phyloP scores from a whole-genome alignment of 2,329 filamentous ascomycete species.

The Diaporthe ilicicola region DNA sequence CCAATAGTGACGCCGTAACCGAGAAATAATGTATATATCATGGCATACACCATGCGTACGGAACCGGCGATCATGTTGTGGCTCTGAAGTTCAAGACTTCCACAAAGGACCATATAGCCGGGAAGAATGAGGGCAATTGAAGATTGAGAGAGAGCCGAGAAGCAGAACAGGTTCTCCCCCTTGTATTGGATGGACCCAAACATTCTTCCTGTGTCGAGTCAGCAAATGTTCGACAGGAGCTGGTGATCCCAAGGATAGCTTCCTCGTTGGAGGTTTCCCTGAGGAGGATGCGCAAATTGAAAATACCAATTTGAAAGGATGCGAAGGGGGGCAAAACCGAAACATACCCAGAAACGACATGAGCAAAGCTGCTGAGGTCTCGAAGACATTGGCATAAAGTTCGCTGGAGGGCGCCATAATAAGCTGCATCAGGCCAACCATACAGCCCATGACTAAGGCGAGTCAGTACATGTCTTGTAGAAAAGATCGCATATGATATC shows the following conservation, averaged over 20 bases:
- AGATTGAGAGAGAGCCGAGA: constrained; percentile 76
- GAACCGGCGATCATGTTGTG: constrained; percentile 75
- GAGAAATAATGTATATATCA: constrained; percentile 77
- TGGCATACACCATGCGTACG: constrained; percentile 77
- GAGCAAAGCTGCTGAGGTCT: constrained; percentile 62
- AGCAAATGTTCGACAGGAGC: background rate
- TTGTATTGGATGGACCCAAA: constrained; percentile 69
- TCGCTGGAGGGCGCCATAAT: constrained; percentile 75
- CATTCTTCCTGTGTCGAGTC: constrained; percentile 56
- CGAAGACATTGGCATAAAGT: constrained; percentile 63
- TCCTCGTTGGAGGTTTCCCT: no score
- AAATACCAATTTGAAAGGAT: no score
- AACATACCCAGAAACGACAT: constrained; percentile 76
- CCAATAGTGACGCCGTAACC: constrained; percentile 78
- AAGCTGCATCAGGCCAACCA: constrained; percentile 79
- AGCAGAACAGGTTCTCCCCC: constrained; percentile 68
- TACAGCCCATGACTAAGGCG: constrained; percentile 69
- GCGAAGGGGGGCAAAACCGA: constrained; percentile 45
- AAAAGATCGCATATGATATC: background rate
- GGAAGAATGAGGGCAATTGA: constrained; percentile 79
- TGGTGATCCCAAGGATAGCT: no score
- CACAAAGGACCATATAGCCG: constrained; percentile 69
- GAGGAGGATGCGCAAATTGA: no score
- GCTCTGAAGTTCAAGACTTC: constrained; percentile 72
- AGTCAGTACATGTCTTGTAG: background rate